These are phyloP conservation scores for Groenewaldozyma auringiensis DNA, from an alignment of 1,139 yeast species.

Conservation along the genomic window DNA sequence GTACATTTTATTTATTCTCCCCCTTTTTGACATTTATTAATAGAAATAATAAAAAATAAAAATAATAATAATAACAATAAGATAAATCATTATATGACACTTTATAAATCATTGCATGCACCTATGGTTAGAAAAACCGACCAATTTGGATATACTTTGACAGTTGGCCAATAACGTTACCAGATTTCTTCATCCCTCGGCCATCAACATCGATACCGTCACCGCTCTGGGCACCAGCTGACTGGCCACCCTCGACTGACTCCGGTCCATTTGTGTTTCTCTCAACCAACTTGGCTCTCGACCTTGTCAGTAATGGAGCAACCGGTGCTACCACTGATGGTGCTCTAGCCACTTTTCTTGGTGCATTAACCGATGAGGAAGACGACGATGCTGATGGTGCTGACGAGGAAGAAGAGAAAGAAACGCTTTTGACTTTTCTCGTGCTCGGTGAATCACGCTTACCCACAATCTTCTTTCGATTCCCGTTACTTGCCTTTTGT, in stretches of 20 bases:
- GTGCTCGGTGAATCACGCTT: neutral
- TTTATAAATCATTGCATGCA: no score
- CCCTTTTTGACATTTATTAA: neutral
- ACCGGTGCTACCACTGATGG: slow-evolving; percentile 9
- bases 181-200: slow-evolving; percentile 4
- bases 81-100: no score
- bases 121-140: slow-evolving; percentile 18
- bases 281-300: neutral
- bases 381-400: neutral
- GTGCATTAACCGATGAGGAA: neutral
- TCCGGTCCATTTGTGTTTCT: slow-evolving; percentile 5
- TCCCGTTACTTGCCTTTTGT: slow-evolving; percentile 3
- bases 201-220: neutral
- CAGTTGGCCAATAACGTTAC: slow-evolving; percentile 14
- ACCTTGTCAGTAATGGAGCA: slow-evolving; percentile 9
- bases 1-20: neutral
- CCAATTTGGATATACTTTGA: slow-evolving; percentile 19
- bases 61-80: neutral
- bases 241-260: neutral
- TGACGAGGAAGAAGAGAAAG: neutral
- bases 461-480: neutral
- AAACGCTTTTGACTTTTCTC: neutral
- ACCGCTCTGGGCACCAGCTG: neutral
- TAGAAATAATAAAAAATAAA: neutral
- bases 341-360: neutral